Base-by-base conservation (phyloP, 805 yeast genomes). In the Saturnispora besseyi region DNA sequence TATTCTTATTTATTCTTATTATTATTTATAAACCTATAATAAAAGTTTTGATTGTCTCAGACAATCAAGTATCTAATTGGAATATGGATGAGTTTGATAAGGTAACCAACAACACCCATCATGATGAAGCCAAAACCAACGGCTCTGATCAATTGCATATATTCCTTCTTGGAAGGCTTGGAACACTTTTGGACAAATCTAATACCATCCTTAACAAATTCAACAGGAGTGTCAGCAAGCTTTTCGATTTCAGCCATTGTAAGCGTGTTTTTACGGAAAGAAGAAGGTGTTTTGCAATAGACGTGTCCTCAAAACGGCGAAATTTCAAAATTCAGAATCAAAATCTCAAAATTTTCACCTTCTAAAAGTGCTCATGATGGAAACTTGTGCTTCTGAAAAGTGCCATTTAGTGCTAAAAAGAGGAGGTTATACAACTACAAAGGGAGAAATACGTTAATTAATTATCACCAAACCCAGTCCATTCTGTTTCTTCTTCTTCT, bases 21-120 rank as follows among this genome's bases (percentile, higher is more conserved):
- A 36, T 36, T 36, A 36, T 18, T 36, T 36, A 36, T 36, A 36
- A 36, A 36, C 40, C 24, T 36, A 38, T 38, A 38, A 38, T 15
- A 38, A 38, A 24, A 11, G 30, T 10, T 24, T 15, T 11, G 28
- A 34, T 31, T 28, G 54, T 22, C 49, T 75, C 75, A 89, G 59
- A 89, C 96, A 72, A 90, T 87, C 74, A 88, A 81, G 73, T 88
- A 90, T 76, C 96, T 85, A 74, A 90, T 88, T 65, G 97, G 97
- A 63, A 90, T 90, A 72, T 90, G 97, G 61, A 90, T 73, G 65
- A 91, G 79, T 73, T 91, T 91, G 71, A 93, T 93, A 63, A 83
- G 86, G 72, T 89, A 91, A 51, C 99, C 99, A 63, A 93, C 95
- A 62, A 87, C 84, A 64, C 99, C 99, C 90, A 91, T 93, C 80